These are phyloP conservation scores for Fermentozyma sake DNA, from an alignment of 1,139 yeast species.

Conservation along the genomic window DNA sequence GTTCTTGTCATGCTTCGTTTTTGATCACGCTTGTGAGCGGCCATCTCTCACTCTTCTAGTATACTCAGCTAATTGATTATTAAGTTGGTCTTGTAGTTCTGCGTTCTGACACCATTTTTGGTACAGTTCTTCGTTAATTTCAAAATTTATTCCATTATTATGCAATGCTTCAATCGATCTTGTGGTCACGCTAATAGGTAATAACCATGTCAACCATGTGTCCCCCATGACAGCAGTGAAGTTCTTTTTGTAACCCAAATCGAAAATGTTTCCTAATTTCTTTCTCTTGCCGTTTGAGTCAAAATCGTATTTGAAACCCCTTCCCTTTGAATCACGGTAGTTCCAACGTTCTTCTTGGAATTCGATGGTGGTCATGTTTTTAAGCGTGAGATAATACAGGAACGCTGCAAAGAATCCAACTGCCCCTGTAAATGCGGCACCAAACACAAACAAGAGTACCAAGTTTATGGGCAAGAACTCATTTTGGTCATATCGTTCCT, in stretches of 20 bases:
- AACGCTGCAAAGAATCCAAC: conserved; percentile 56
- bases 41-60: conserved; percentile 3
- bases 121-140: conserved; percentile 40
- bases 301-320: conserved; percentile 36
- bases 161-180: conserved; percentile 20
- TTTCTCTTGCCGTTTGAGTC: conserved; percentile 23
- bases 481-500: conserved; percentile 31
- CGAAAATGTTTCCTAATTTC: conserved; percentile 63
- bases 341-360: conserved; percentile 55
- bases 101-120: conserved; percentile 39
- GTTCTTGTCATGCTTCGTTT: no score
- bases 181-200: conserved; percentile 49
- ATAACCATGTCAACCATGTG: conserved; percentile 58
- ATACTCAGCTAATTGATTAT: conserved; percentile 33
- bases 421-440: conserved; percentile 62
- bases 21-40: background rate
- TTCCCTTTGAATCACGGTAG: conserved; percentile 27
- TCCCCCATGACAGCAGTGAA: conserved; percentile 74
- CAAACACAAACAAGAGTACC: conserved; percentile 55
- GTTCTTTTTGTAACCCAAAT: conserved; percentile 61
- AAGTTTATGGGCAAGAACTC: conserved; percentile 53
- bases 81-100: conserved; percentile 43
- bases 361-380: conserved; percentile 81
- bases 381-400: conserved; percentile 54
- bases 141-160: conserved; percentile 50